Conservation (phyloP, 2,329 filamentous ascomycete species). For the Trichoderma gracile region DNA sequence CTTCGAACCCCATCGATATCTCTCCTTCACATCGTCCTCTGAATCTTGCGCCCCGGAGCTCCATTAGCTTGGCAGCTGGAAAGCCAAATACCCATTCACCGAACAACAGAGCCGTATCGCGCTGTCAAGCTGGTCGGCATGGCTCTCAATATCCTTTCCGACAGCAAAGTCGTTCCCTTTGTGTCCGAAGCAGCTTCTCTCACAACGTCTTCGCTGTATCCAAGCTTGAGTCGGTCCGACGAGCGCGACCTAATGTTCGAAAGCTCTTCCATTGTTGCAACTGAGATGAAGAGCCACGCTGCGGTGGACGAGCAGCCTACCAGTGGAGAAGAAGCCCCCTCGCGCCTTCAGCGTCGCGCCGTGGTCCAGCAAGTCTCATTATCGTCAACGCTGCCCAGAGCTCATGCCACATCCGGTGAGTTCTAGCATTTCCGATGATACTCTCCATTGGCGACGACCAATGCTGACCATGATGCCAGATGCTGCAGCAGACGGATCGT, state of each 20-base stretch:
- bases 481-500: not conserved
- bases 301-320: not conserved
- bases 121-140: slow-evolving; percentile 4
- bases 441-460: not conserved
- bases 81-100: not conserved
- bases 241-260: not conserved
- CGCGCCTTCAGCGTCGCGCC: slow-evolving; percentile 3
- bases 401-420: slow-evolving; percentile 3
- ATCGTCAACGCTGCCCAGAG: not conserved
- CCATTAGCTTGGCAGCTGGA: not conserved
- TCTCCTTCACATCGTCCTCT: no score
- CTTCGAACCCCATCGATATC: no score
- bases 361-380: not conserved
- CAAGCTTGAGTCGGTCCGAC: not conserved
- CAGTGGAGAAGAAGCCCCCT: not conserved
- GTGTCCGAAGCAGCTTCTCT: not conserved
- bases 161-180: not conserved
- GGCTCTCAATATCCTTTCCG: not conserved
- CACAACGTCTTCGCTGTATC: not conserved
- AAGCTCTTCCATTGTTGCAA: not conserved
- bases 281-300: not conserved
- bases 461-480: not conserved
- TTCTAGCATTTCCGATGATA: not conserved
- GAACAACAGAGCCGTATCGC: not conserved
- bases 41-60: not conserved